These are phyloP conservation scores for Fusarium coicis DNA, from an alignment of 2,329 filamentous ascomycete species.

Conservation along the genomic window DNA sequence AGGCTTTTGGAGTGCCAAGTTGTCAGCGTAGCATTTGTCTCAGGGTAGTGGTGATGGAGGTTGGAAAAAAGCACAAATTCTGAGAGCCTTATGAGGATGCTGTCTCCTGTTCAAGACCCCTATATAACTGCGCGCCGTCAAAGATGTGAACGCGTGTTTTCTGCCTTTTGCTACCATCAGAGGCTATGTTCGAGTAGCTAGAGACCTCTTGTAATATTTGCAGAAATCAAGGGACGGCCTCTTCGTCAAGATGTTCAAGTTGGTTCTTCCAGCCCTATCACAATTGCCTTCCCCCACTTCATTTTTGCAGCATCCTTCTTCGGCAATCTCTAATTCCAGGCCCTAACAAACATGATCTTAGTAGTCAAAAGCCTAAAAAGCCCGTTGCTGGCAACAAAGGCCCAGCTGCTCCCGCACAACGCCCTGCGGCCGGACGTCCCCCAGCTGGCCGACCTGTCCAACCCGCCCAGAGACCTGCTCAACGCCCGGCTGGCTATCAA, in stretches of 20 bases:
- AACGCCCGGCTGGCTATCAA: constrained; percentile 5
- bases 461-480: not conserved
- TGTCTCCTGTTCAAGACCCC: not conserved
- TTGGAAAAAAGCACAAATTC: not conserved
- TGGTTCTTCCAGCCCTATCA: not conserved
- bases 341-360: not conserved
- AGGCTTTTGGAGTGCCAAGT: too few relatives aligned
- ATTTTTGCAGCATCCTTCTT: not conserved
- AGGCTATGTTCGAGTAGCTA: fast-evolving
- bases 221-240: fast-evolving
- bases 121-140: not conserved
- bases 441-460: not conserved
- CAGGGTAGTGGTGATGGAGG: not conserved
- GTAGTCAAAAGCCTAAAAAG: constrained; percentile 1
- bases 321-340: not conserved
- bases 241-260: constrained; percentile 1
- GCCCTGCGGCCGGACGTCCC: not conserved
- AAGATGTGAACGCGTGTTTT: fast-evolving
- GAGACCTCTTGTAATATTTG: fast-evolving
- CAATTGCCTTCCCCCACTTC: not conserved
- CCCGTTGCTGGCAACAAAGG: not conserved
- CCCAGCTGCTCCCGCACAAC: not conserved
- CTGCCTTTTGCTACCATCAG: fast-evolving
- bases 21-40: constrained; percentile 7
- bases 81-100: not conserved